Evolutionary conservation across 177 flowering plant genomes (phyloP), one percentile per base, ranked within the genome.

Genomic region (Vitis hybrid): DNA sequence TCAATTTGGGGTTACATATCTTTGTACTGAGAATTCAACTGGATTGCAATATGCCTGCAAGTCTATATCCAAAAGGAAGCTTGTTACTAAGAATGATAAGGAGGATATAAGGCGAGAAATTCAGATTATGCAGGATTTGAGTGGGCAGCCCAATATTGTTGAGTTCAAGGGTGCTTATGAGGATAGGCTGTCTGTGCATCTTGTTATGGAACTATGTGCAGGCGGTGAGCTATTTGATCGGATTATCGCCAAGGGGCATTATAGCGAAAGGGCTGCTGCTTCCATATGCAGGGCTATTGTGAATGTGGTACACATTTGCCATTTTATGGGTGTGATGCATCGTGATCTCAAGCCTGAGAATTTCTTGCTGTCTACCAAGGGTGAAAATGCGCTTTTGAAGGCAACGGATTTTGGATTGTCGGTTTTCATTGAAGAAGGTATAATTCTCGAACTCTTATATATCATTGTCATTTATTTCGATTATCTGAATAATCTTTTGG

Each of bases 251-350:
- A 91, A 88, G 69, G 98, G 98, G 54, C 88, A 82, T 78, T 94
- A 94, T 67, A 87, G 89, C 59, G 98, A 94, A 72, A 80, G 87
- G 62, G 97, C 90, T 11, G 98, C 98, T 15, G 92, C 98, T 58
- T 72, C 87, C 1, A 81, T 92, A 2, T 85, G 90, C 74, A 84
- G 95, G 72, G 69, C 82, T 14, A 87, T 94, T 80, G 97, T 94
- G 13, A 90, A 86, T 70, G 97, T 91, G 70, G 97, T 94, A 1
- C 85, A 94, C 62, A 80, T 90, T 27, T 94, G 98, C 56, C 97
- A 94, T 80, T 92, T 89, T 61, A 94, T 92, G 98, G 98, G 98
- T 12, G 98, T 92, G 68, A 87, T 94, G 98, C 98, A 93, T 72
- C 78, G 98, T 46, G 98, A 93, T 72, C 85, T 93, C 56, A 93